A percentile compares a stretch with the other conserved stretches of the same genome.
Conservation (phyloP, 169 alveolate species). For the Pseudocohnilembus persalinus region DNA sequence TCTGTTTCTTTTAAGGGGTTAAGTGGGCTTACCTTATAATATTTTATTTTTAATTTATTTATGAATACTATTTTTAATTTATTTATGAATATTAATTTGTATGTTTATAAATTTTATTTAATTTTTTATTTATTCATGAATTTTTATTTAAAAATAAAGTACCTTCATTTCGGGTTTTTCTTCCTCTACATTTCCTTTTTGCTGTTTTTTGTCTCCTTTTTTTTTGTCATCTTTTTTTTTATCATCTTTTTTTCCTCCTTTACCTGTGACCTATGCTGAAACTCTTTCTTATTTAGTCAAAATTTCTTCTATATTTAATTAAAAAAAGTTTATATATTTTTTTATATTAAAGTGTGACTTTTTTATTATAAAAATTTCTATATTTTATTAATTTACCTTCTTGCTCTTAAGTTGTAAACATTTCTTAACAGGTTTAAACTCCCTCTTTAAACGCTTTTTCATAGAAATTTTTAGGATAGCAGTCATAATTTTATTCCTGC, state of each 20-base stretch:
- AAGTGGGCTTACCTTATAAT: constrained; percentile 5
- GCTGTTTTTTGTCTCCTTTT: constrained; percentile 8
- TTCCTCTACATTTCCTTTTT: constrained; percentile 16
- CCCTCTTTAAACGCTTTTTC: constrained; percentile 24
- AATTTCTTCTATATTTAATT: constrained; percentile 11
- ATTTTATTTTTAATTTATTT: background rate
- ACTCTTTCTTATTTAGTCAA: constrained; percentile 7
- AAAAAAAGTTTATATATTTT: no score
- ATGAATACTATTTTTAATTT: background rate
- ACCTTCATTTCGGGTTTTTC: constrained; percentile 22
- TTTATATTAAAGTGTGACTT: no score
- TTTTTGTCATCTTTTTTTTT: constrained; percentile 20
- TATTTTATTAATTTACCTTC: background rate
- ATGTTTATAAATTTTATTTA: no score
- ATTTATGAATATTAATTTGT: background rate
- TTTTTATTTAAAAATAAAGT: background rate
- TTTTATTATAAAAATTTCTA: no score
- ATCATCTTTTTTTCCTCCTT: constrained; percentile 18
- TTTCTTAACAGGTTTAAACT: constrained; percentile 18
- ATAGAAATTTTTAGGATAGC: background rate
- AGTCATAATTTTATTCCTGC: constrained; percentile 6
- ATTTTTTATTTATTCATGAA: no score
- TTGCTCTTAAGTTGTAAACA: background rate
- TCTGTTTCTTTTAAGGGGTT: constrained; percentile 13
- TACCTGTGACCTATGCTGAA: background rate